These are phyloP conservation scores for Sordaria brevicollis DNA, from an alignment of 495 filamentous ascomycete genomes.

Conservation along the genomic window DNA sequence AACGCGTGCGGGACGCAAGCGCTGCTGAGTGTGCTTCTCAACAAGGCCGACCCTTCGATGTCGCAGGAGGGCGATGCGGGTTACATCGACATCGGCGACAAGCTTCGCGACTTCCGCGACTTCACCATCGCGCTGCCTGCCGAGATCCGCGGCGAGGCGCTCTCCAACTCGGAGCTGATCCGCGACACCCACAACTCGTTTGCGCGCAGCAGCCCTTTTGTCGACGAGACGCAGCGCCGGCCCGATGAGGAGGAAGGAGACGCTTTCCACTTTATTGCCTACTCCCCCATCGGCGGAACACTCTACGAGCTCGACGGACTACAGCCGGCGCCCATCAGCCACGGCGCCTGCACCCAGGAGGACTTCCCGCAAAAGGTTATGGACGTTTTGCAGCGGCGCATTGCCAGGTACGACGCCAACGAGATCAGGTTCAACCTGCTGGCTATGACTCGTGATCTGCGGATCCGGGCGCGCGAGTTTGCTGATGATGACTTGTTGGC, in stretches of 20 bases:
- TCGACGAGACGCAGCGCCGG: conserved; percentile 68
- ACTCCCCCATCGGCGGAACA: conserved; percentile 64
- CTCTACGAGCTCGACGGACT: conserved; percentile 95
- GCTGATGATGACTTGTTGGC: conserved; percentile 71
- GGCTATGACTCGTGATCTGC: conserved; percentile 77
- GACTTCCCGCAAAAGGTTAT: conserved; percentile 78
- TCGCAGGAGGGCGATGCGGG: conserved; percentile 2
- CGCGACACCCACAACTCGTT: conserved; percentile 91
- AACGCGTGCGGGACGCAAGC: conserved; percentile 98
- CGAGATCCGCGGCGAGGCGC: conserved; percentile 54
- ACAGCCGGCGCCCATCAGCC: conserved; percentile 81
- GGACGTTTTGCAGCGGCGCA: conserved; percentile 72
- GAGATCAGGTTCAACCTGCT: conserved; percentile 96
- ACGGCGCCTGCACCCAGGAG: conserved; percentile 58
- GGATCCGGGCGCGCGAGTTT: conserved; percentile 63
- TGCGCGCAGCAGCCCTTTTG: conserved; percentile 77
- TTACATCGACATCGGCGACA: conserved; percentile 43
- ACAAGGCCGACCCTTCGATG: conserved; percentile 46
- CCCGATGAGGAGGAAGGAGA: conserved; percentile 57
- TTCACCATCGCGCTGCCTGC: conserved; percentile 83
- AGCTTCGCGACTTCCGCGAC: conserved; percentile 72
- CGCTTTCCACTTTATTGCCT: conserved; percentile 96
- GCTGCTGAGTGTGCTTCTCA: conserved; percentile 83
- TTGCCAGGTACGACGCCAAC: conserved; percentile 70
- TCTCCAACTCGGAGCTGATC: conserved; percentile 67